Percentiles rank a stretch among this genome's conserved stretches.
phyloP scores from a whole-genome alignment of 2,329 filamentous ascomycete species.

The Xylariaceae sp. region DNA sequence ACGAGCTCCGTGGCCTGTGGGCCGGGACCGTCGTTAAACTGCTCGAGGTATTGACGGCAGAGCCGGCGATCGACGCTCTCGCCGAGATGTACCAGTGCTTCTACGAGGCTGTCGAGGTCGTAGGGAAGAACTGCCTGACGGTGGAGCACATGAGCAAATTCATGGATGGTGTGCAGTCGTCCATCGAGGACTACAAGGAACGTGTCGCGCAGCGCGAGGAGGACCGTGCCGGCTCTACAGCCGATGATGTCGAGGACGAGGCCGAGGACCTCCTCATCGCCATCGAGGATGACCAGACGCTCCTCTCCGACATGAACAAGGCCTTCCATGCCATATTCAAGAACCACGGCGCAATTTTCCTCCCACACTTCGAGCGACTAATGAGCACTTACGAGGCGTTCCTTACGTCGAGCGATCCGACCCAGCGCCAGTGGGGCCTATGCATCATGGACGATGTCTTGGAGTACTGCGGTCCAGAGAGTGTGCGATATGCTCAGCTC shows the following conservation, averaged over 20 bases:
- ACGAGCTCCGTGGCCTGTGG: conserved; percentile 79
- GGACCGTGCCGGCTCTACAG: conserved; percentile 66
- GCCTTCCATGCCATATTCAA: conserved; percentile 99
- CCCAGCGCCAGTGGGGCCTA: conserved; percentile 95
- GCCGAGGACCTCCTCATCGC: conserved; percentile 82
- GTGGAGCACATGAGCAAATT: conserved; percentile 77
- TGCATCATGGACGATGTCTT: conserved; percentile 98
- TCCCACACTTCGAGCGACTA: conserved; percentile 81
- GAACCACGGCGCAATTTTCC: conserved; percentile 80
- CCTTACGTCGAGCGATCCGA: conserved; percentile 73
- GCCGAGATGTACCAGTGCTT: conserved; percentile 99
- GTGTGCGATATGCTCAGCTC: conserved; percentile 77
- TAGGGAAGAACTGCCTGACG: conserved; percentile 77
- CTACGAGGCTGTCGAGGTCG: conserved; percentile 94
- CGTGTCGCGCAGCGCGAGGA: conserved; percentile 80
- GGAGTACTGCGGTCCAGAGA: conserved; percentile 89
- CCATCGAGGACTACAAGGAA: conserved; percentile 87
- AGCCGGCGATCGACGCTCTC: conserved; percentile 91
- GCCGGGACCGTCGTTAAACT: conserved; percentile 80
- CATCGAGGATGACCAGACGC: conserved; percentile 93
- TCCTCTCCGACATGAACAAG: conserved; percentile 99
- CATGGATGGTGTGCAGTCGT: conserved; percentile 77
- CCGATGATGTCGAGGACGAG: conserved; percentile 85
- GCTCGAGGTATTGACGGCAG: conserved; percentile 85
- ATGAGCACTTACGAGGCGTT: conserved; percentile 82